These are phyloP conservation scores for Rheum nobile DNA, from an alignment of 148 eudicot species.

Conservation along the genomic window DNA sequence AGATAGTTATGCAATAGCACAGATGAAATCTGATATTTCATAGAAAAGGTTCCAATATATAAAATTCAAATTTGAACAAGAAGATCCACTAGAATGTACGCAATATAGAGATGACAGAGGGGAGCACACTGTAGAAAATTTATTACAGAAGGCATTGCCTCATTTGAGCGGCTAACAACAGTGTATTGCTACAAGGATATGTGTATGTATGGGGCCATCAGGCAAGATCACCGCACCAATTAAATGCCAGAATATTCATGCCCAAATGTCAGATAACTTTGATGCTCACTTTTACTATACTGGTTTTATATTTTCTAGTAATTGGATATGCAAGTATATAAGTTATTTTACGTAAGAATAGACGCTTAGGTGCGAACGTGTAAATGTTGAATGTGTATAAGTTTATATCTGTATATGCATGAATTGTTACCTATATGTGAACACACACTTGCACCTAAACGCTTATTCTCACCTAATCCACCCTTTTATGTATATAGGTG, in stretches of 20 bases:
- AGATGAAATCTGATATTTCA: neutral
- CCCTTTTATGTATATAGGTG: too few relatives aligned
- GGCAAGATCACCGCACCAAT: neutral
- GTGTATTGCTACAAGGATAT: neutral
- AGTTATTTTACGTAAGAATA: too few relatives aligned
- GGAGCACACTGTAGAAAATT: neutral
- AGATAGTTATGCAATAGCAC: neutral
- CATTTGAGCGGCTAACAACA: neutral
- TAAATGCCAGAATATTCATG: neutral
- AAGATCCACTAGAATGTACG: neutral
- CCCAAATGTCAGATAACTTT: neutral
- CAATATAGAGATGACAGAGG: neutral
- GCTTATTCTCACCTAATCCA: too few relatives aligned
- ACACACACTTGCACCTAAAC: too few relatives aligned
- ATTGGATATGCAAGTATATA: neutral
- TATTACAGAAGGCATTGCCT: neutral
- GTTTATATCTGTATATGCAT: too few relatives aligned
- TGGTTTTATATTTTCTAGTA: neutral
- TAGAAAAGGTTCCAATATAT: neutral
- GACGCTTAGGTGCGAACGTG: too few relatives aligned
- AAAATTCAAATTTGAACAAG: neutral
- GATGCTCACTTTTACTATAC: neutral
- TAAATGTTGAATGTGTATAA: too few relatives aligned
- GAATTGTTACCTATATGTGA: too few relatives aligned
- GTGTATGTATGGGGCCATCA: neutral